A percentile compares a stretch with the other conserved stretches of the same genome.
Conservation (phyloP, 2,329 filamentous ascomycete genomes). For the Bipolaris gigantea region DNA sequence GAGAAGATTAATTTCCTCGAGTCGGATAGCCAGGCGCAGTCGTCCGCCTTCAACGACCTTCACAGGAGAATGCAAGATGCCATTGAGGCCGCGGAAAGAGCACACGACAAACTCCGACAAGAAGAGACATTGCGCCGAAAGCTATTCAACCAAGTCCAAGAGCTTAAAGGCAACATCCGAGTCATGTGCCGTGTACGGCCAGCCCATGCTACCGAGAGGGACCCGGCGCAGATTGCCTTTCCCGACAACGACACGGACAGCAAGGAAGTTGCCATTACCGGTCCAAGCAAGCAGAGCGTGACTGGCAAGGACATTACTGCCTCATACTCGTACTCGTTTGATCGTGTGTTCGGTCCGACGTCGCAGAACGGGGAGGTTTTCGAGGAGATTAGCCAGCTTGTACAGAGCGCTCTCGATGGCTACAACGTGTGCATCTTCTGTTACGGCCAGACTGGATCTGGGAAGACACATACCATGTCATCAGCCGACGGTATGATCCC, state of each 20-base stretch:
- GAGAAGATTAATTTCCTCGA: conserved; percentile 88
- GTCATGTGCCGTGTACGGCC: conserved; percentile 97
- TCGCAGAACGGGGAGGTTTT: conserved; percentile 86
- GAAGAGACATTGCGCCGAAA: conserved; percentile 90
- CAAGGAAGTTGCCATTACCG: conserved; percentile 81
- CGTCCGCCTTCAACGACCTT: conserved; percentile 79
- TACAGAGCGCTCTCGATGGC: conserved; percentile 93
- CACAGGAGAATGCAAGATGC: conserved; percentile 80
- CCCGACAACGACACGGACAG: conserved; percentile 80
- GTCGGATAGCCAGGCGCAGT: conserved; percentile 86
- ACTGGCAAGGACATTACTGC: conserved; percentile 76
- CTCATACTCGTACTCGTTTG: conserved; percentile 84
- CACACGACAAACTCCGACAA: conserved; percentile 80
- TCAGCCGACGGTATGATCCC: conserved; percentile 96
- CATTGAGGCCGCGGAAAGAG: conserved; percentile 66
- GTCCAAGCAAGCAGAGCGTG: conserved; percentile 80
- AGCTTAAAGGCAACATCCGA: conserved; percentile 96
- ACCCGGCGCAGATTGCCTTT: conserved; percentile 74
- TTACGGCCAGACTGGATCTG: conserved; percentile 95
- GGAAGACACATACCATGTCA: conserved; percentile 97
- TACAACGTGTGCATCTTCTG: conserved; percentile 99
- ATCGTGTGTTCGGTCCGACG: conserved; percentile 82
- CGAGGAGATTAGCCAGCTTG: conserved; percentile 92
- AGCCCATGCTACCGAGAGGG: conserved; percentile 59
- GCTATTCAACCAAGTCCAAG: conserved; percentile 96